A percentile compares a stretch with the other conserved stretches of the same genome.
phyloP scores from a whole-genome alignment of 2,329 filamentous ascomycete species.

The Botryotinia calthae region DNA sequence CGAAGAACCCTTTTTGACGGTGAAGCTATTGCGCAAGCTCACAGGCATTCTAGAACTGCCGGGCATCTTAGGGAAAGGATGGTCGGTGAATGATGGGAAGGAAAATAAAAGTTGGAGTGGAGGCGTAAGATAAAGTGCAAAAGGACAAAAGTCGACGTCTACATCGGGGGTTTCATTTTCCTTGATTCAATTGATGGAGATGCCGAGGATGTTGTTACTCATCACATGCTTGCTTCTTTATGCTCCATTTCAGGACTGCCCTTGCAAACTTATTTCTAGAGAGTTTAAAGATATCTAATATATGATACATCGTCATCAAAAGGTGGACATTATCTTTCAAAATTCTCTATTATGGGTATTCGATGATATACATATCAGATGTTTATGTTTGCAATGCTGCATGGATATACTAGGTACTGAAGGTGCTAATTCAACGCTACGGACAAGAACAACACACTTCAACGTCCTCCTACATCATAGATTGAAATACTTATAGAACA shows the following conservation, averaged over 20 bases:
- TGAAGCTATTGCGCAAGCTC: conserved; percentile 66
- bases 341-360: background rate
- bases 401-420: background rate
- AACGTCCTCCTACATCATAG: background rate
- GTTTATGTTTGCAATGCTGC: background rate
- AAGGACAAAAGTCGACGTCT: conserved; percentile 14
- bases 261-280: conserved; percentile 9
- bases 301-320: background rate
- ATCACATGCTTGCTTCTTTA: conserved; percentile 21
- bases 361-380: background rate
- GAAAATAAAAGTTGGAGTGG: background rate
- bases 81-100: conserved; percentile 13
- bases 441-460: background rate
- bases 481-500: background rate
- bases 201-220: conserved; percentile 19
- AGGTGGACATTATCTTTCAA: background rate
- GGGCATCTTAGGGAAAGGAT: conserved; percentile 48
- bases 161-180: conserved; percentile 11
- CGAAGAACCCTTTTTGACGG: conserved; percentile 56
- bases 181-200: conserved; percentile 13
- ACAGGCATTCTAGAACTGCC: conserved; percentile 69
- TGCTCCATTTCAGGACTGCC: conserved; percentile 8
- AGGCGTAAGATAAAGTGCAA: background rate
- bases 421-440: background rate
- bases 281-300: background rate